Evolutionary conservation across 148 eudicot species (phyloP).

Genomic region (Agrostemma githago): DNA sequence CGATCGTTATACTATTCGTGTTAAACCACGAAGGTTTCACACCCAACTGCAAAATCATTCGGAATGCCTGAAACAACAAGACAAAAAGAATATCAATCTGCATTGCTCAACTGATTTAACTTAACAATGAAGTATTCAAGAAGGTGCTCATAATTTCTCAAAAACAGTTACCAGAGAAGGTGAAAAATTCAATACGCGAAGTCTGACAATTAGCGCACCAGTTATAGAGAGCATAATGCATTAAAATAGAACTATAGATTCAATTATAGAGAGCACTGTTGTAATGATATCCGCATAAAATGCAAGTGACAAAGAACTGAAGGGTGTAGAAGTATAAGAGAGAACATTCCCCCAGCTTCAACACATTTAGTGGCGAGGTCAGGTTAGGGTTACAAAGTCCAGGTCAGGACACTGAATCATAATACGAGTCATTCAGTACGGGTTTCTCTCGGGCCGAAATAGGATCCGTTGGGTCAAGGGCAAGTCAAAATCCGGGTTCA

Average conservation of each 20-base stretch:
- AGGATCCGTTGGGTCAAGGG: no score
- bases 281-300: background rate
- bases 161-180: background rate
- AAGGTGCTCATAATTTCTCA: background rate
- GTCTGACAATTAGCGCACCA: background rate
- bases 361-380: background rate
- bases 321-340: background rate
- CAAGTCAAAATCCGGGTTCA: no score
- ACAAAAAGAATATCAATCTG: background rate
- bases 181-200: background rate
- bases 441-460: no score
- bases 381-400: no score
- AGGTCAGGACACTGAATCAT: no score
- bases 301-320: background rate
- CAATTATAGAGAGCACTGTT: background rate
- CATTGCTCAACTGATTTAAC: slow-evolving; percentile 5
- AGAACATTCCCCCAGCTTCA: background rate
- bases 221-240: background rate
- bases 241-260: background rate
- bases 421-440: no score
- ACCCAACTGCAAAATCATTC: slow-evolving; percentile 90
- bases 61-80: slow-evolving; percentile 60
- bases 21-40: slow-evolving; percentile 93
- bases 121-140: no score
- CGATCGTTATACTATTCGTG: slow-evolving; percentile 40